These are phyloP conservation scores for Botrytis byssoidea DNA, from an alignment of 2,329 filamentous ascomycete species.

Conservation along the genomic window DNA sequence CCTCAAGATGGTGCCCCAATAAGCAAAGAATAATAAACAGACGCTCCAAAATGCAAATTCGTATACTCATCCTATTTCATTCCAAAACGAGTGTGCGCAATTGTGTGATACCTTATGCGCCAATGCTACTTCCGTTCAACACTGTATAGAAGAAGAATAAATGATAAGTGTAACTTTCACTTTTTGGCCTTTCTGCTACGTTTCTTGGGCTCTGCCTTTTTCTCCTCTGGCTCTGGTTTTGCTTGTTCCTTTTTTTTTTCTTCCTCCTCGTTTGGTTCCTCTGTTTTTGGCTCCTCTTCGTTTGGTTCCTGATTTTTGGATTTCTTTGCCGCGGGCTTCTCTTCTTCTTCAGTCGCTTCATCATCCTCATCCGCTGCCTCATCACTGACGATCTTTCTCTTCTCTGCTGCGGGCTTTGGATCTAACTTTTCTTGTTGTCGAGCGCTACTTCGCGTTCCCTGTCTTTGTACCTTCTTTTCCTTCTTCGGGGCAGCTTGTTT, in stretches of 20 bases:
- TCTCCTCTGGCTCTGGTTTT: background rate
- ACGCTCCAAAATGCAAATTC: background rate
- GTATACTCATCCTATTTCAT: background rate
- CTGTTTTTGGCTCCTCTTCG: background rate
- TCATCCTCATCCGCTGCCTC: conserved; percentile 1
- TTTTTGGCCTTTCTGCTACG: conserved; percentile 13
- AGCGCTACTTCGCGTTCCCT: conserved; percentile 28
- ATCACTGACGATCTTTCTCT: conserved; percentile 9
- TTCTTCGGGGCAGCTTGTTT: background rate
- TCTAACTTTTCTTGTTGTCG: conserved; percentile 23
- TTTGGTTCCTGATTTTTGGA: background rate
- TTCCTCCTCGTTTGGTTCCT: background rate
- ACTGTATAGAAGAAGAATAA: background rate
- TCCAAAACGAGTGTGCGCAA: background rate
- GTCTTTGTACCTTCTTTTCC: conserved; percentile 24
- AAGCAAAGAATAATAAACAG: background rate
- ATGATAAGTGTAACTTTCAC: conserved; percentile 4
- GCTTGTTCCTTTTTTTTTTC: background rate
- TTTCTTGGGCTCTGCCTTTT: conserved; percentile 1
- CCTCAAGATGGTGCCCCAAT: background rate
- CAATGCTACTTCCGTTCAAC: background rate
- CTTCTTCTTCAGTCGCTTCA: background rate
- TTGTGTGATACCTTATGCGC: background rate
- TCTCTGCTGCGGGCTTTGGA: background rate
- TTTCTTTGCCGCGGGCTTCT: conserved; percentile 15